phyloP scores from a whole-genome alignment of 495 filamentous ascomycete genomes.

The Hypoxylon fragiforme region DNA sequence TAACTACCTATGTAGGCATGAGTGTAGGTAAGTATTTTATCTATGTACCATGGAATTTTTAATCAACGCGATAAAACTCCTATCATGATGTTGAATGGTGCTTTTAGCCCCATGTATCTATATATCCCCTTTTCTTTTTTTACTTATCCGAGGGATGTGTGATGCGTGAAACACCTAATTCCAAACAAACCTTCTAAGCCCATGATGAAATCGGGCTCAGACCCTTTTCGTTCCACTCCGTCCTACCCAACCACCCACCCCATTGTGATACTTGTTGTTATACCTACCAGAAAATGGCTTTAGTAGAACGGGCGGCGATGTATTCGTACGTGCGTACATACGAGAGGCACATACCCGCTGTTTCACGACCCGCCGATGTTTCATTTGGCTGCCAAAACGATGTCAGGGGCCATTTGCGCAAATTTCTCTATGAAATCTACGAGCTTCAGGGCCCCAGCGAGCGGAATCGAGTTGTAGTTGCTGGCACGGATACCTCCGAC shows the following conservation, averaged over 20 bases:
- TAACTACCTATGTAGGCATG: no score
- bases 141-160: neutral
- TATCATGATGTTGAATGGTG: no score
- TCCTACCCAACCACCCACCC: neutral
- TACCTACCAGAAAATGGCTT: neutral
- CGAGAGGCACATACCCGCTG: neutral
- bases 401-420: constrained; percentile 40
- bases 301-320: neutral
- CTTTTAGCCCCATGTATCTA: no score
- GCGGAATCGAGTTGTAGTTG: constrained; percentile 67
- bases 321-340: no score
- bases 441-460: constrained; percentile 61
- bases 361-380: neutral
- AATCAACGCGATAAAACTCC: no score
- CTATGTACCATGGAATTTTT: no score
- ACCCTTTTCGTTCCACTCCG: neutral
- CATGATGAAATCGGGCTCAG: neutral
- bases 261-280: neutral
- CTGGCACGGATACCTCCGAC: constrained; percentile 70
- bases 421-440: constrained; percentile 61
- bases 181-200: no score
- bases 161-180: constrained; percentile 10
- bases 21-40: no score
- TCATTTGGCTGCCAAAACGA: neutral
- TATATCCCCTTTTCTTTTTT: no score